Conservation (phyloP, 73 alveolate species). For the Halteria grandinella region DNA sequence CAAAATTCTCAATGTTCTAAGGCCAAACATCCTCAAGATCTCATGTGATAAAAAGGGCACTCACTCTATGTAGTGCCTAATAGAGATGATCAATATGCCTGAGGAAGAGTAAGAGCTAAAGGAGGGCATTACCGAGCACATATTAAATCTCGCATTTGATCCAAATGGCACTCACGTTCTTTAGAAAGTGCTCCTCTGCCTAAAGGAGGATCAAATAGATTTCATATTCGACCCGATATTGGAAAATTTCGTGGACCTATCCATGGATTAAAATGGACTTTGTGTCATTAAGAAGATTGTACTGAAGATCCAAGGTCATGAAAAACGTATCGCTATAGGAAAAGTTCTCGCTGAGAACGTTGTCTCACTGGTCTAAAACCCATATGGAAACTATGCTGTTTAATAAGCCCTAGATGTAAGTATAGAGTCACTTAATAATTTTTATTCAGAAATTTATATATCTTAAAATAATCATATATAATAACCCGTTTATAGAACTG, state of each 20-base stretch:
- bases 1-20: constrained; percentile 63
- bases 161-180: constrained; percentile 94
- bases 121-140: constrained; percentile 72
- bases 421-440: not conserved
- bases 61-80: constrained; percentile 88
- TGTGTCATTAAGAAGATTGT: constrained; percentile 83
- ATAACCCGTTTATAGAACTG: constrained; percentile 37
- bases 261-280: constrained; percentile 88
- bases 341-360: constrained; percentile 72
- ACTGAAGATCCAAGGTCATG: constrained; percentile 69
- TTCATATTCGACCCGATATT: constrained; percentile 77
- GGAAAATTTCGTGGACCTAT: constrained; percentile 75
- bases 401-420: constrained; percentile 79
- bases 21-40: constrained; percentile 75
- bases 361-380: constrained; percentile 76
- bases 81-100: constrained; percentile 77
- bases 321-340: constrained; percentile 56
- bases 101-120: constrained; percentile 88
- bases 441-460: no score
- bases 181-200: constrained; percentile 79
- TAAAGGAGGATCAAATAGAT: constrained; percentile 79
- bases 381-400: constrained; percentile 92
- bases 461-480: no score
- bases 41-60: constrained; percentile 91
- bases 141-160: constrained; percentile 73